Evolutionary conservation across 2,329 filamentous ascomycete species (phyloP), one percentile per base, ranked within the genome.

Genomic region (Boeremia lycopersici): DNA sequence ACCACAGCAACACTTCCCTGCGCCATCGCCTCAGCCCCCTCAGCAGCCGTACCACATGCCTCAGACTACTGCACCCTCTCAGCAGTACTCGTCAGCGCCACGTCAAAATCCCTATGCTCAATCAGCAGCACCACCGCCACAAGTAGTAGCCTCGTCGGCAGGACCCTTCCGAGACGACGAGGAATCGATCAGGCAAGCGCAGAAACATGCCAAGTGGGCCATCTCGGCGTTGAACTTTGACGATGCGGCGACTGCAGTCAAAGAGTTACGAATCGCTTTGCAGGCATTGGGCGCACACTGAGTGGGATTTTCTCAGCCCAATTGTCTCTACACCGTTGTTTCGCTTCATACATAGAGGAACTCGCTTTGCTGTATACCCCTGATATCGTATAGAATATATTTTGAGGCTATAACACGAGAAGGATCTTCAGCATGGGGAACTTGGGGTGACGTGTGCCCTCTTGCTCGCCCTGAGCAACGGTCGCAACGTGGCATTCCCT

Each of bases 141-240:
- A 56, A n/a, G 59, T 60, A n/a, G 59, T 60, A 17, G 46, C 59
- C 12, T 47, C 53, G 12, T 58, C 60, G 35, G 63, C 72, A 59
- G 82, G 72, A 4, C 69, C 71, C 1, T 78, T 89, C 48, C 79
- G 76, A 4, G 79, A 76, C 10, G 91, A 96, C 60, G 88, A 92
- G 61, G 79, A 82, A 55, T 81, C 89, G 0, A 88, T 97, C 31
- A 79, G 85, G 31, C 84, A 87, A 65, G 93, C 95, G 4, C 92
- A 96, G 74, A 99, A 98, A 73, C 95, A 98, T 77, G 93, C 93
- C 2, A 92, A 91, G 68, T 99, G 91, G 91, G 95, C 95, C 0
- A 96, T 98, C 36, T 97, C 93, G 10, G 95, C 95, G 0, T 78
- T 99, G 42, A 96, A 97, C 67, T 99, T 99, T 75, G 95, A 99